Conservation (phyloP, 306 rosid species). For the Luffa aegyptiaca region DNA sequence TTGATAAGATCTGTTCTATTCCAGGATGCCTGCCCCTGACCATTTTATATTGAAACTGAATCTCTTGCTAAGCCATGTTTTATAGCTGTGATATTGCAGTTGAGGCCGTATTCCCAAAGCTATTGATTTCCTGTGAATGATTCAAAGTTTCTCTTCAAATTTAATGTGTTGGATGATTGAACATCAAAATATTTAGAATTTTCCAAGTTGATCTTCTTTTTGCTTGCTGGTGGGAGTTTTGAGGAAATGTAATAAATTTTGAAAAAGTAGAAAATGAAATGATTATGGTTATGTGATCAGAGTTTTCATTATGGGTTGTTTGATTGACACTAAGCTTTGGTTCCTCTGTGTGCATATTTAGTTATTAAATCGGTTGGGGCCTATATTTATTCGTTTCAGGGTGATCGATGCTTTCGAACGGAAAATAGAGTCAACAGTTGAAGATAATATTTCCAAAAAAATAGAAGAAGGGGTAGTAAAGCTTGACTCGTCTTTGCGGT, state of each 20-base stretch:
- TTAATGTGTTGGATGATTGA: neutral
- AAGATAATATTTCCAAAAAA: constrained; percentile 51
- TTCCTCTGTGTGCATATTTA: neutral
- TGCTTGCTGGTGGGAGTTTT: neutral
- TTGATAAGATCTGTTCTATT: neutral
- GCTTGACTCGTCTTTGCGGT: constrained; percentile 41
- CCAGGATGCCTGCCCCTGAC: neutral
- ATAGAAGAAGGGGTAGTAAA: constrained; percentile 46
- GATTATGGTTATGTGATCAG: neutral
- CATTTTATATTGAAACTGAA: neutral
- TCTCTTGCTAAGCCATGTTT: neutral
- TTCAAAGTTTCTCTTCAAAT: neutral
- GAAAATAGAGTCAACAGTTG: constrained; percentile 52
- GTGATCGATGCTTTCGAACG: constrained; percentile 47
- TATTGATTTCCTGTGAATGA: neutral
- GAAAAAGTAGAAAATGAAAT: neutral
- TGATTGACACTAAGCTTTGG: neutral
- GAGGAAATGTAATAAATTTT: neutral
- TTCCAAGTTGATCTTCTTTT: neutral
- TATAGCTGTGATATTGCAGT: neutral
- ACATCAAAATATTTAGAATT: neutral
- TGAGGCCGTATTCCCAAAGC: neutral
- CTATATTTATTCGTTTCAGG: constrained; percentile 31
- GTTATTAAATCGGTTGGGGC: neutral
- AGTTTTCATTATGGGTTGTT: neutral